These are phyloP conservation scores for Aschersonia sp. DNA, from an alignment of 2,329 filamentous ascomycete genomes.

Conservation along the genomic window DNA sequence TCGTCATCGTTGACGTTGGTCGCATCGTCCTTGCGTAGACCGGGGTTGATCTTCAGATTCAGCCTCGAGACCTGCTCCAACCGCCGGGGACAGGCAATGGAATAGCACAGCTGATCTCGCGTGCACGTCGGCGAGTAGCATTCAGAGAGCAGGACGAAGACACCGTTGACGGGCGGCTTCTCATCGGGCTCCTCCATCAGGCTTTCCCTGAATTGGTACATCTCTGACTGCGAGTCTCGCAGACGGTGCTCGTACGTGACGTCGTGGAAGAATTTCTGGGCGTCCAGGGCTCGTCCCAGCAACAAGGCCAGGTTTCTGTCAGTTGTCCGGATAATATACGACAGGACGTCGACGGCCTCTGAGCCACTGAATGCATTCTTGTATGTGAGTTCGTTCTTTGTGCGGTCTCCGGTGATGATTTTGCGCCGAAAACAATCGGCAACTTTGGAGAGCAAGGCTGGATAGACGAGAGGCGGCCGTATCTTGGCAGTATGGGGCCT, in stretches of 20 bases:
- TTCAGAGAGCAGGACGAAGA: conserved; percentile 90
- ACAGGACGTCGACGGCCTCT: conserved; percentile 88
- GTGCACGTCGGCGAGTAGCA: conserved; percentile 98
- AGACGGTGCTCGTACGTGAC: conserved; percentile 94
- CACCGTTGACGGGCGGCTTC: conserved; percentile 67
- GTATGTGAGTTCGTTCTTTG: conserved; percentile 94
- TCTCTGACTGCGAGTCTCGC: conserved; percentile 83
- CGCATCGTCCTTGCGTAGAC: conserved; percentile 53
- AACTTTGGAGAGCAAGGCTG: conserved; percentile 82
- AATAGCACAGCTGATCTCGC: conserved; percentile 89
- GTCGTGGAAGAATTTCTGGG: conserved; percentile 98
- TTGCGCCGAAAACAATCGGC: conserved; percentile 85
- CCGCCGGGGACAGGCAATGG: conserved; percentile 85
- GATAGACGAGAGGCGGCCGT: conserved; percentile 78
- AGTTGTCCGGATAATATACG: conserved; percentile 92
- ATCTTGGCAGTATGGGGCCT: conserved; percentile 45
- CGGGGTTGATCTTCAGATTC: conserved; percentile 85
- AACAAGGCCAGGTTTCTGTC: conserved; percentile 88
- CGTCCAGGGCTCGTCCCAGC: conserved; percentile 80
- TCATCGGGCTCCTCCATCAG: conserved; percentile 72
- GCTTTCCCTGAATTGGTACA: conserved; percentile 93
- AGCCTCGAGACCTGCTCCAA: conserved; percentile 89
- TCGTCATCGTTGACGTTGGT: conserved; percentile 61
- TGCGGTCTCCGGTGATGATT: conserved; percentile 71
- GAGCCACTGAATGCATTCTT: conserved; percentile 94